Percentiles rank a stretch among this genome's conserved stretches.
phyloP scores from a whole-genome alignment of 2,329 filamentous ascomycete species.

The Aspergillus ruber region DNA sequence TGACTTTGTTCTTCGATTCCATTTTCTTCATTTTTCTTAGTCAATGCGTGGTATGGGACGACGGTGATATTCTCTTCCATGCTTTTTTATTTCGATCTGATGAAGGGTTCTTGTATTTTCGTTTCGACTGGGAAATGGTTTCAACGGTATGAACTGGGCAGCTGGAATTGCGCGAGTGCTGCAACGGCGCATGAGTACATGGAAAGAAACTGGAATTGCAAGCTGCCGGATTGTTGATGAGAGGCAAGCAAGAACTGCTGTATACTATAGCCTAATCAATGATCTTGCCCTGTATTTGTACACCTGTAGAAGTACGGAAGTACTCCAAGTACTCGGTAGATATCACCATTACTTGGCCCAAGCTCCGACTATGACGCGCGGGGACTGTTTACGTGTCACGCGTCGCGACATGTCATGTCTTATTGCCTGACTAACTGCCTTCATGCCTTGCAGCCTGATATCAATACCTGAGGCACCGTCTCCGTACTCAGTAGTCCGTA shows the following conservation, averaged over 20 bases:
- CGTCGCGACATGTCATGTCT: background rate
- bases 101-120: slow-evolving; percentile 16
- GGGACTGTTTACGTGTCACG: slow-evolving; percentile 18
- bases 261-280: slow-evolving; percentile 23
- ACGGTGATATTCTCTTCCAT: slow-evolving; percentile 23
- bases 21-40: slow-evolving; percentile 20
- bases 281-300: slow-evolving; percentile 8
- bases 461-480: background rate
- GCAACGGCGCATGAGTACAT: background rate
- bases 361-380: slow-evolving; percentile 15
- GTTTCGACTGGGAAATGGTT: slow-evolving; percentile 22
- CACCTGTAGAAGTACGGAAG: background rate
- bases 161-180: slow-evolving; percentile 11
- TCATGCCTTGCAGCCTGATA: slow-evolving; percentile 9
- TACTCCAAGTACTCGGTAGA: background rate
- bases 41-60: slow-evolving; percentile 26
- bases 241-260: slow-evolving; percentile 17
- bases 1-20: slow-evolving; percentile 22
- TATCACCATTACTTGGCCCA: slow-evolving; percentile 7
- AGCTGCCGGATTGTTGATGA: slow-evolving; percentile 11
- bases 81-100: slow-evolving; percentile 19
- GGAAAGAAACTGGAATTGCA: slow-evolving; percentile 10
- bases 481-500: background rate
- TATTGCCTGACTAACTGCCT: background rate
- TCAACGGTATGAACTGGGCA: slow-evolving; percentile 19